phyloP scores from a whole-genome alignment of 306 rosid genomes.

The Mucuna pruriens region DNA sequence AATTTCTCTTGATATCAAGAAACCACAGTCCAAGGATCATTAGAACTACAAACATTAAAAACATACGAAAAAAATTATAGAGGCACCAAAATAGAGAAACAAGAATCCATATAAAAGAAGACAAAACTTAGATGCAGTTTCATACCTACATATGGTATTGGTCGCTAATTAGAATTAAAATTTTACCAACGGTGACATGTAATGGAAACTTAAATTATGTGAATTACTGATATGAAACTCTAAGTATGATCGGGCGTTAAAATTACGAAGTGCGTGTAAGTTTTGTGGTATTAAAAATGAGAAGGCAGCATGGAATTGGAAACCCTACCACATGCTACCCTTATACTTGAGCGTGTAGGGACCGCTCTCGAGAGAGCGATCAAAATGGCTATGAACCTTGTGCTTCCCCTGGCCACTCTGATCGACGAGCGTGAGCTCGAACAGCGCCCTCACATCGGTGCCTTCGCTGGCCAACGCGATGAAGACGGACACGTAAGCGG shows the following conservation, averaged over 20 bases:
- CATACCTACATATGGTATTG: too few relatives aligned
- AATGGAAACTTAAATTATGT: too few relatives aligned
- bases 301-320: background rate
- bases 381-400: conserved; percentile 85
- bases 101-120: too few relatives aligned
- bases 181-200: too few relatives aligned
- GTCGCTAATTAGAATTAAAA: too few relatives aligned
- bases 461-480: conserved; percentile 88
- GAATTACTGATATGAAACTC: too few relatives aligned
- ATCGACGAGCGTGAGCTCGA: conserved; percentile 84
- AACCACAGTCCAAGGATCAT: background rate
- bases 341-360: conserved; percentile 83
- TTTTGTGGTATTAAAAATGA: background rate
- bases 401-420: conserved; percentile 80
- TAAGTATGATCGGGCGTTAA: too few relatives aligned
- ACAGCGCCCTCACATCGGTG: conserved; percentile 80
- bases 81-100: background rate
- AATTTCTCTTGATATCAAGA: background rate
- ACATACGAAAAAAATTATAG: too few relatives aligned
- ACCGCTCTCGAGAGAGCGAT: conserved; percentile 84
- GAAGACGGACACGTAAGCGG: conserved; percentile 82
- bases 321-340: conserved; percentile 91
- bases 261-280: too few relatives aligned
- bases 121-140: too few relatives aligned
- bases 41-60: background rate